A percentile compares a stretch with the other conserved stretches of the same genome.
Evolutionary conservation across 2,329 filamentous ascomycete species (phyloP).

Genomic region (Aspergillus calidoustus): DNA sequence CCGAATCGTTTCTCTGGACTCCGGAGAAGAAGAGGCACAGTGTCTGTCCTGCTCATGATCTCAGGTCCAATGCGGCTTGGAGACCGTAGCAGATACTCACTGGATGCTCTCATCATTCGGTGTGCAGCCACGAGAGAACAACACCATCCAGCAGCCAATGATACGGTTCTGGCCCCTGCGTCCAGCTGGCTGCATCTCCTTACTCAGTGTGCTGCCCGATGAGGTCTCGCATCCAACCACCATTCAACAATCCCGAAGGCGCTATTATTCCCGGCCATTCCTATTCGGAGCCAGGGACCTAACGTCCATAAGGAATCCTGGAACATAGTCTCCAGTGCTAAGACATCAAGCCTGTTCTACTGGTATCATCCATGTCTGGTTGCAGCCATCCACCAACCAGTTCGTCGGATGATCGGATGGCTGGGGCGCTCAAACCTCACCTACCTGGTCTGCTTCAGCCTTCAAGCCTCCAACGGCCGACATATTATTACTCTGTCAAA

Average conservation of each 20-base stretch:
- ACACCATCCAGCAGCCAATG: background rate
- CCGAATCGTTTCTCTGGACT: background rate
- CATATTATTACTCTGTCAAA: background rate
- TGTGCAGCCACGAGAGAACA: background rate
- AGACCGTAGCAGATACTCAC: background rate
- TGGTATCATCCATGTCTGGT: constrained; percentile 1
- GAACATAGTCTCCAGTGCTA: background rate
- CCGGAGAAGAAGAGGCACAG: background rate
- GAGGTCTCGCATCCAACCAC: constrained; percentile 6
- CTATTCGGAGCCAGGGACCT: constrained; percentile 10
- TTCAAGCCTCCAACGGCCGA: constrained; percentile 5
- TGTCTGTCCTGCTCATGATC: background rate
- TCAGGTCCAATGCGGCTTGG: background rate
- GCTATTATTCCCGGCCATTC: constrained; percentile 5
- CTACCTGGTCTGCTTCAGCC: background rate
- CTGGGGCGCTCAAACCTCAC: background rate
- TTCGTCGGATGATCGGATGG: constrained; percentile 9
- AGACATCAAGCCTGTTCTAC: constrained; percentile 1
- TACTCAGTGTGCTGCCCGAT: constrained; percentile 14
- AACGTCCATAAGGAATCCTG: background rate
- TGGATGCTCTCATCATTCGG: background rate
- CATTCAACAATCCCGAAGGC: constrained; percentile 8
- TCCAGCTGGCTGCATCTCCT: constrained; percentile 14
- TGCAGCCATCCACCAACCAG: constrained; percentile 2
- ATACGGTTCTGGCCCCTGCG: constrained; percentile 14